phyloP scores from a whole-genome alignment of 495 filamentous ascomycete species.

The Platismatia glauca region DNA sequence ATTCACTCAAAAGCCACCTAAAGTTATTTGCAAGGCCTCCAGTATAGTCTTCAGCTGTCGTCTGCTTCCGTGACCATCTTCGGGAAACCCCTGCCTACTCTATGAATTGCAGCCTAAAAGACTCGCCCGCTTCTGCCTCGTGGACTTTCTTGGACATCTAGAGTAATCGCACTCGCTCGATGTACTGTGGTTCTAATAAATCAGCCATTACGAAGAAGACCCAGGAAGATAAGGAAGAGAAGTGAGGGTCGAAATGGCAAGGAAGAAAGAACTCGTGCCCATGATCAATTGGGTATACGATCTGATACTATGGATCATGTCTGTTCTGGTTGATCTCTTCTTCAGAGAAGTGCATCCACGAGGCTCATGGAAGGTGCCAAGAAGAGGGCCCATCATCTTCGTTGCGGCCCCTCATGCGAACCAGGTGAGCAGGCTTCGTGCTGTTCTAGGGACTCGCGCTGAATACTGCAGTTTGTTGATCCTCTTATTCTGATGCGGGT shows the following conservation, averaged over 20 bases:
- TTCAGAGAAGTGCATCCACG: conserved; percentile 96
- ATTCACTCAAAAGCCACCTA: background rate
- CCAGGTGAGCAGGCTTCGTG: conserved; percentile 52
- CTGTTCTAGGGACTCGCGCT: background rate
- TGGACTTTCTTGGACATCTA: background rate
- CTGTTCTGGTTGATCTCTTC: conserved; percentile 84
- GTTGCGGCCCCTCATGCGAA: conserved; percentile 99
- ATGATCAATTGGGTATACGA: conserved; percentile 74
- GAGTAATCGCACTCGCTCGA: background rate
- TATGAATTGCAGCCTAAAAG: background rate
- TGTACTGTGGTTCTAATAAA: background rate
- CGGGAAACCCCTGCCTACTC: background rate
- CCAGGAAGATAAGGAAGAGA: background rate
- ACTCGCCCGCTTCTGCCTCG: background rate
- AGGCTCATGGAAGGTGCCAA: conserved; percentile 85
- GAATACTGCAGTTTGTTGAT: conserved; percentile 70
- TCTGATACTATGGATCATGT: conserved; percentile 70
- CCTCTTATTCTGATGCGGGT: conserved; percentile 88
- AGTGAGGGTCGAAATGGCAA: conserved; percentile 21
- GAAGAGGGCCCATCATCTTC: conserved; percentile 80
- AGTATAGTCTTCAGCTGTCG: background rate
- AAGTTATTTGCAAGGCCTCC: background rate
- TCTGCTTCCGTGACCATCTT: background rate
- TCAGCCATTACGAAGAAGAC: background rate
- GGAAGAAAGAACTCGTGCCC: conserved; percentile 52